phyloP scores from a whole-genome alignment of 23 red algal species.

The Chondrus crispus region DNA sequence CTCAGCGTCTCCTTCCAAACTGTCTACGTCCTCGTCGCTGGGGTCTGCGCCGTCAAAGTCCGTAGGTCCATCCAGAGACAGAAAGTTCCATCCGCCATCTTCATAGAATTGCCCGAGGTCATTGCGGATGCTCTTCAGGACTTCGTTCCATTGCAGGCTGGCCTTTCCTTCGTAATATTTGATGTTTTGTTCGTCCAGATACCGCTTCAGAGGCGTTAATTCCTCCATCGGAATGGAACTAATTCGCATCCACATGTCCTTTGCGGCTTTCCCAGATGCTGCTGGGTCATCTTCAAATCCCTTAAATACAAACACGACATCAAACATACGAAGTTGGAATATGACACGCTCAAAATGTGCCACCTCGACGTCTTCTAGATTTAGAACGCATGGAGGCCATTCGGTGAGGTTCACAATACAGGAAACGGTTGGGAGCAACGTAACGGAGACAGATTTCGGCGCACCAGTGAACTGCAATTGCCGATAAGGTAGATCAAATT shows the following conservation, averaged over 20 bases:
- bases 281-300: slow-evolving; percentile 76
- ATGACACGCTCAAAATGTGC: slow-evolving; percentile 97
- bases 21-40: slow-evolving; percentile 57
- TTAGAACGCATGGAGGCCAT: slow-evolving; percentile 89
- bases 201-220: slow-evolving; percentile 77
- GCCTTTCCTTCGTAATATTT: slow-evolving; percentile 93
- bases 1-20: slow-evolving; percentile 57
- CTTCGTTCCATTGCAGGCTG: slow-evolving; percentile 87
- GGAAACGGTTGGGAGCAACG: slow-evolving; percentile 82
- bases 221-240: slow-evolving; percentile 84
- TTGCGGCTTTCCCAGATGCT: slow-evolving; percentile 38
- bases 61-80: slow-evolving; percentile 68
- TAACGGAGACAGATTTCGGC: slow-evolving; percentile 61
- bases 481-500: slow-evolving; percentile 98
- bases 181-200: slow-evolving; percentile 91
- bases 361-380: slow-evolving; percentile 91
- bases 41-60: slow-evolving; percentile 54
- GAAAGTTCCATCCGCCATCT: slow-evolving; percentile 91
- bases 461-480: slow-evolving; percentile 87
- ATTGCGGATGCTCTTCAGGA: slow-evolving; percentile 81
- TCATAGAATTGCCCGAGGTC: slow-evolving; percentile 91
- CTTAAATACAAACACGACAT: slow-evolving; percentile 97
- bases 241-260: slow-evolving; percentile 83
- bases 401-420: slow-evolving; percentile 95
- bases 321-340: slow-evolving; percentile 93